These are phyloP conservation scores for Sonneratia alba DNA, from an alignment of 345 rosid genomes.

Conservation along the genomic window DNA sequence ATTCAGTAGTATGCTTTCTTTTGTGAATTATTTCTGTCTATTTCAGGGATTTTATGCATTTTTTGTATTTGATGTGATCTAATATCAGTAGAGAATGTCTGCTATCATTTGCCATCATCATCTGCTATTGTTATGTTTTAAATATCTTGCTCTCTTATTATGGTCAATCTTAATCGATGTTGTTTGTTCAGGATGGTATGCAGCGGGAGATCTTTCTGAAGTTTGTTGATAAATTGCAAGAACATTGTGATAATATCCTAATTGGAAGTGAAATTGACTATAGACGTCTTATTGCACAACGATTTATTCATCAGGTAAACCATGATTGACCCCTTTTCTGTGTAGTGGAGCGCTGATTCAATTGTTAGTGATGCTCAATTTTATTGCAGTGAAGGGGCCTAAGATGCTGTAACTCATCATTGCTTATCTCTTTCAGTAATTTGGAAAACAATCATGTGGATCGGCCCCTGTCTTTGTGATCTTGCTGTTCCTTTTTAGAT, in stretches of 20 bases:
- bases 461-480: neutral
- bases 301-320: conserved; percentile 37
- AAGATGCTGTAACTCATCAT: neutral
- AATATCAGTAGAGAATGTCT: neutral
- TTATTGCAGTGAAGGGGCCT: neutral
- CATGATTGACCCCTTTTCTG: neutral
- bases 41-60: neutral
- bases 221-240: conserved; percentile 52
- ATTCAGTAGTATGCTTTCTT: neutral
- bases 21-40: neutral
- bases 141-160: neutral
- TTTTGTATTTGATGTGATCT: neutral
- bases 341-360: neutral
- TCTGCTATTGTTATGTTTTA: neutral
- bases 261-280: conserved; percentile 84
- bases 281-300: conserved; percentile 64
- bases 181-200: conserved; percentile 76
- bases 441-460: neutral
- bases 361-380: neutral
- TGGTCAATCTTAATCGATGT: neutral
- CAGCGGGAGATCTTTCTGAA: conserved; percentile 76
- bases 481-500: neutral
- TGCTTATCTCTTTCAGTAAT: neutral
- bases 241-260: conserved; percentile 65
- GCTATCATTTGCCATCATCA: neutral